These are phyloP conservation scores for Termitomyces sp. DNA, from an alignment of 768 basidiomycete genomes.

Conservation along the genomic window DNA sequence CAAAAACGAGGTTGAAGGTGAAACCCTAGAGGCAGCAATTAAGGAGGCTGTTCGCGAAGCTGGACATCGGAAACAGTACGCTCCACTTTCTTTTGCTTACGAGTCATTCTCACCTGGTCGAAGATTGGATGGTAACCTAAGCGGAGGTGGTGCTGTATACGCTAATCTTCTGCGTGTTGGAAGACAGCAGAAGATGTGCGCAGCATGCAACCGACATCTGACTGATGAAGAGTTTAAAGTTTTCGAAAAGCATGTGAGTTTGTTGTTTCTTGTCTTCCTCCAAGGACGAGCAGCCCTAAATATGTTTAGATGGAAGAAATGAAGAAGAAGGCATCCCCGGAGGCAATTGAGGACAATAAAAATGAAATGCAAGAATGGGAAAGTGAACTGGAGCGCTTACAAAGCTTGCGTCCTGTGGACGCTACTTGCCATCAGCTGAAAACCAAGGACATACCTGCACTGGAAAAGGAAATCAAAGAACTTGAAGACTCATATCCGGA, in stretches of 20 bases:
- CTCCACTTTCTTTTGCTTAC: not conserved
- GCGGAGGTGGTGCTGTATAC: slow-evolving; percentile 42
- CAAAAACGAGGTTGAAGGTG: slow-evolving; percentile 32
- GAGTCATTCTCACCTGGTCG: not conserved
- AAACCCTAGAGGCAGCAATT: slow-evolving; percentile 45
- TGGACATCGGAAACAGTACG: slow-evolving; percentile 41
- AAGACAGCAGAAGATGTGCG: slow-evolving; percentile 64
- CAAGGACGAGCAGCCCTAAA: not conserved
- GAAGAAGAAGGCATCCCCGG: slow-evolving; percentile 54
- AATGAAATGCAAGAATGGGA: slow-evolving; percentile 61
- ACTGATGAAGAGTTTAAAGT: slow-evolving; percentile 43
- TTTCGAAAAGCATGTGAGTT: slow-evolving; percentile 72
- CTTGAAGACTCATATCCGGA: slow-evolving; percentile 54
- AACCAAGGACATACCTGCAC: slow-evolving; percentile 57
- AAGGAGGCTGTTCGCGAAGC: slow-evolving; percentile 43
- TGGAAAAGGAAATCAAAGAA: slow-evolving; percentile 59
- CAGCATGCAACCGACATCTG: slow-evolving; percentile 73
- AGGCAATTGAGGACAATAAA: slow-evolving; percentile 39
- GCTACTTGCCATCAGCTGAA: slow-evolving; percentile 52
- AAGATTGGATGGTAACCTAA: slow-evolving; percentile 26
- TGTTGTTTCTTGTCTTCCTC: slow-evolving; percentile 21
- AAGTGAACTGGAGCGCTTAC: slow-evolving; percentile 50
- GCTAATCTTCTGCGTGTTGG: slow-evolving; percentile 54
- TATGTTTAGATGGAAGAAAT: slow-evolving; percentile 54
- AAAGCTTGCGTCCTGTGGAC: slow-evolving; percentile 56